Evolutionary conservation across 2,329 filamentous ascomycete genomes (phyloP), one percentile per base, ranked within the genome.

Genomic region (Colletotrichum australisinense): DNA sequence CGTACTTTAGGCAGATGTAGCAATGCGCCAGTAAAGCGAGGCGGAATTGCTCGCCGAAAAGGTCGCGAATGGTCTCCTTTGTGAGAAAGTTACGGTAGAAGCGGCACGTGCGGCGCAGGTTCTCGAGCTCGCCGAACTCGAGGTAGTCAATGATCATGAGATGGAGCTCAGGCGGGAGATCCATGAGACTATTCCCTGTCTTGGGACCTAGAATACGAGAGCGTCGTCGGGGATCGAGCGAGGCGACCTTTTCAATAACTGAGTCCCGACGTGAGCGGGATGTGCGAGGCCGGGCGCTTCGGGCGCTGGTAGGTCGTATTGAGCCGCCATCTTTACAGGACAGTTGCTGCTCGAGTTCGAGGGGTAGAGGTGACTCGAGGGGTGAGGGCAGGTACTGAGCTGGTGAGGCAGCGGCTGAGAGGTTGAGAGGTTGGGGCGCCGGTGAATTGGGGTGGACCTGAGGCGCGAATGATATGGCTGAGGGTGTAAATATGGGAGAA

Each of bases 121-220:
- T 80, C 75, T 85, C 81, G 22, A 87, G 80, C 75, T 86, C 83
- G 52, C 82, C 84, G 68, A 86, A 86, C 67, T 80, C 79, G 64
- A 86, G 82, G 26, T 83, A 76, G 26, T 77, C 75, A n/a, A 86
- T 76, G 53, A 87, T 80, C 75, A 82, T 77, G 56, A 86, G 77
- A 65, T 86, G 83, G 6, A 87, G 75, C 76, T 87, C 86, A 8
- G 78, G 77, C 4, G 86, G 85, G 0, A 87, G 79, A 30, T 78
- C 78, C 46, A 84, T 76, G 4, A 87, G 74, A 65, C 63, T 63
- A 30, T 67, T 66, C 24, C 67, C 64, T 26, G 71, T 73, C 56
- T 42, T 73, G 28, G 72, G 63, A 24, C 71, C 63, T 24, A 67
- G 64, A 19, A 56, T 68, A 24, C 62, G 63, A 14, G 71, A 57